Evolutionary conservation across 306 rosid genomes (phyloP).

Genomic region (Acacia confusa): DNA sequence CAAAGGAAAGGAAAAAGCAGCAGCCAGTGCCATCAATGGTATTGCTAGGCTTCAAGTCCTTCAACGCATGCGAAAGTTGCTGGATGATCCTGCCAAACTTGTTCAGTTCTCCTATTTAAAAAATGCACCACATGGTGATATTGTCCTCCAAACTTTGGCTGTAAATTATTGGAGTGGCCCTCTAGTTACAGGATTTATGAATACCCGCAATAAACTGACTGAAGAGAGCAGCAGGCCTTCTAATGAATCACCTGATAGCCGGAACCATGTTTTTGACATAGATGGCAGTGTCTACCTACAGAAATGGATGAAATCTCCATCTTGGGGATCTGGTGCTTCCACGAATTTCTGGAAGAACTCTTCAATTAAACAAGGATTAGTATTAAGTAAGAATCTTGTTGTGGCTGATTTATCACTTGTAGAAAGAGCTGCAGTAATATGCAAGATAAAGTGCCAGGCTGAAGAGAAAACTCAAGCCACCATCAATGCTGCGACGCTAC

Average conservation of each 20-base stretch:
- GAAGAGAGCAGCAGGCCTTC: slow-evolving; percentile 42
- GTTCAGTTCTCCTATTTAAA: slow-evolving; percentile 77
- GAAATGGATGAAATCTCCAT: slow-evolving; percentile 86
- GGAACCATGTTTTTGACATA: slow-evolving; percentile 68
- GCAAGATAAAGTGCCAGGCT: slow-evolving; percentile 56
- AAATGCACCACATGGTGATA: slow-evolving; percentile 71
- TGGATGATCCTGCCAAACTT: slow-evolving; percentile 87
- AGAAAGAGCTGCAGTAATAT: slow-evolving; percentile 71
- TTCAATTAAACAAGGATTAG: slow-evolving; percentile 62
- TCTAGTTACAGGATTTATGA: slow-evolving; percentile 51
- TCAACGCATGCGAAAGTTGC: slow-evolving; percentile 72
- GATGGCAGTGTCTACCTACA: slow-evolving; percentile 93
- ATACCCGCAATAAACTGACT: slow-evolving; percentile 39
- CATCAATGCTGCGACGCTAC: slow-evolving; percentile 87
- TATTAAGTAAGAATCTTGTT: slow-evolving; percentile 80
- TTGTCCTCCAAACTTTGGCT: slow-evolving; percentile 83
- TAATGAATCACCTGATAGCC: slow-evolving; percentile 49
- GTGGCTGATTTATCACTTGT: slow-evolving; percentile 72
- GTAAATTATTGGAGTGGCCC: slow-evolving; percentile 92
- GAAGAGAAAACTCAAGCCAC: slow-evolving; percentile 94
- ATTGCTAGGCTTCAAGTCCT: slow-evolving; percentile 89
- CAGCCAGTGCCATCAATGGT: slow-evolving; percentile 58
- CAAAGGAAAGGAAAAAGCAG: slow-evolving; percentile 82
- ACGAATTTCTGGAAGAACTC: slow-evolving; percentile 77
- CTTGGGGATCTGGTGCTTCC: slow-evolving; percentile 74